Evolutionary conservation across 305 asterid species (phyloP).

Genomic region (Fraxinus greggii): DNA sequence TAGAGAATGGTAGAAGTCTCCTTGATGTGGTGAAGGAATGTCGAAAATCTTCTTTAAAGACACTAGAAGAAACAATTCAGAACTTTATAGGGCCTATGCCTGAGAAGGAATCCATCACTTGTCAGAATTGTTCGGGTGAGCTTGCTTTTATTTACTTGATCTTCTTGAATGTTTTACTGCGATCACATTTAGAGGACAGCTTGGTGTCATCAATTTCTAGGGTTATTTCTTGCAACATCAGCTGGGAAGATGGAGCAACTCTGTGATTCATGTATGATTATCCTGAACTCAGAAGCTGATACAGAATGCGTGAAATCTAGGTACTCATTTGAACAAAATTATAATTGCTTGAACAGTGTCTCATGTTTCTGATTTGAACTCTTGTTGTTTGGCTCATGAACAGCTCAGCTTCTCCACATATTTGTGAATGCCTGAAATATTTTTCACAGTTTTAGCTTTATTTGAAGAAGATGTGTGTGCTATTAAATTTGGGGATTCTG

Average conservation of each 20-base stretch:
- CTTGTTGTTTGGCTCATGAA: slow-evolving; percentile 21
- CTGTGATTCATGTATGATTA: slow-evolving; percentile 81
- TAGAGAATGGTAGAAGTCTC: slow-evolving; percentile 93
- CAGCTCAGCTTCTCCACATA: neutral
- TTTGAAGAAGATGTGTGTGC: slow-evolving; percentile 11
- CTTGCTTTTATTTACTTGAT: slow-evolving; percentile 16
- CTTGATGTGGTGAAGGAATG: slow-evolving; percentile 93
- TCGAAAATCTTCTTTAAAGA: slow-evolving; percentile 64
- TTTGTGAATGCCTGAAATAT: slow-evolving; percentile 10
- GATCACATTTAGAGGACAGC: slow-evolving; percentile 20
- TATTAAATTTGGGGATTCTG: slow-evolving; percentile 6
- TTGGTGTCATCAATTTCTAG: slow-evolving; percentile 42
- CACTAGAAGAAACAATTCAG: slow-evolving; percentile 75
- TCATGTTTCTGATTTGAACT: slow-evolving; percentile 1
- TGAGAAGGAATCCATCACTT: slow-evolving; percentile 62
- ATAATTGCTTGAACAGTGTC: neutral
- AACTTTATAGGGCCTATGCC: slow-evolving; percentile 80
- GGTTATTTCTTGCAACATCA: slow-evolving; percentile 72
- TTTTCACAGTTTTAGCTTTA: neutral
- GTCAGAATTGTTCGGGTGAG: slow-evolving; percentile 81
- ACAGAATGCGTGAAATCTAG: slow-evolving; percentile 52
- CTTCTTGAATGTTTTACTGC: slow-evolving; percentile 26
- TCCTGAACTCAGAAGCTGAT: slow-evolving; percentile 55
- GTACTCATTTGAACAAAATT: slow-evolving; percentile 52
- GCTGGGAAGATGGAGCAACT: slow-evolving; percentile 68